Conservation (phyloP, 2,329 filamentous ascomycete genomes). For the Stachybotrys chartarum region DNA sequence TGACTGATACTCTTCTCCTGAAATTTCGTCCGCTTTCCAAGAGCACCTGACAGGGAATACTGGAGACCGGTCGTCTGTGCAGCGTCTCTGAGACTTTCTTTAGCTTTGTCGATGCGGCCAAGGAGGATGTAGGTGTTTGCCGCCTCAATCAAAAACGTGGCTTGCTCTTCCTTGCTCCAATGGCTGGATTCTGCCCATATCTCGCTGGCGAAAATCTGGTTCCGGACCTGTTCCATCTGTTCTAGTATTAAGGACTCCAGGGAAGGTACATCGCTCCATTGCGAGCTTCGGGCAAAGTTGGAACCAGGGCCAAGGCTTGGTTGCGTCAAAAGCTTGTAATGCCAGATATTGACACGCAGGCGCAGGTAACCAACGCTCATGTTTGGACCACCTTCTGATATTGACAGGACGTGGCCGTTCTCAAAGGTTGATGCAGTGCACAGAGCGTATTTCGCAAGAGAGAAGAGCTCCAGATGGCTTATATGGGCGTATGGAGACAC, state of each 20-base stretch:
- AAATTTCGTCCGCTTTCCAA: conserved; percentile 79
- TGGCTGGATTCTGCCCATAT: conserved; percentile 27
- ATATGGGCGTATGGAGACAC: conserved; percentile 80
- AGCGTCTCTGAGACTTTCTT: conserved; percentile 62
- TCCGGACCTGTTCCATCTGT: conserved; percentile 33
- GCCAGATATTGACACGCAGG: conserved; percentile 66
- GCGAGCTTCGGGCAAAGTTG: conserved; percentile 46
- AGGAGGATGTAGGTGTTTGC: conserved; percentile 80
- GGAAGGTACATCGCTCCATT: conserved; percentile 52
- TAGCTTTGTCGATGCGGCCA: conserved; percentile 70
- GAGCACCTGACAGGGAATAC: conserved; percentile 75
- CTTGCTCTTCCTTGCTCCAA: conserved; percentile 44
- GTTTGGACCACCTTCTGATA: conserved; percentile 31
- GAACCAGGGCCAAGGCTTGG: conserved; percentile 47
- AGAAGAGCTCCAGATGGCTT: conserved; percentile 76
- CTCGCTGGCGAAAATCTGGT: conserved; percentile 25
- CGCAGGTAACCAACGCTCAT: conserved; percentile 50
- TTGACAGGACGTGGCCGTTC: conserved; percentile 16
- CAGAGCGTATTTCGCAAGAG: conserved; percentile 49
- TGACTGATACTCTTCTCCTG: conserved; percentile 79
- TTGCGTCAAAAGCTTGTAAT: conserved; percentile 53
- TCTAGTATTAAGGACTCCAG: conserved; percentile 44
- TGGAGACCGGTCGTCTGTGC: conserved; percentile 61
- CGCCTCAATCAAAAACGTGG: conserved; percentile 72
- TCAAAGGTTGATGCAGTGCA: conserved; percentile 9